Base-by-base conservation (phyloP, 306 rosid genomes). In the Prunus dulcis region DNA sequence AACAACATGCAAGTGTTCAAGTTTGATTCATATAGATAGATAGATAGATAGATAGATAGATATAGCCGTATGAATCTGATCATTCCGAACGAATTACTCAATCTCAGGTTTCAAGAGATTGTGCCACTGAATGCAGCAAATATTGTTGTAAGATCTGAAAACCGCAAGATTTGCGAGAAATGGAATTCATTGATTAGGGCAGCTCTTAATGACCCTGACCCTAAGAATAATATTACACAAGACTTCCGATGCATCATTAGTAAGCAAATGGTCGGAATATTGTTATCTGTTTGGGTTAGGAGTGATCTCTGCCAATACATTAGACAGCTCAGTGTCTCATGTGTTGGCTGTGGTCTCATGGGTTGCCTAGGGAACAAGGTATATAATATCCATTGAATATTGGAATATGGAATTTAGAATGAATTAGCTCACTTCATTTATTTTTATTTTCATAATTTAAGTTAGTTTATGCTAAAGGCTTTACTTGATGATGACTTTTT, bases 291-390 rank as follows among this genome's bases (percentile, higher is more conserved):
- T 61, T 89, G 94, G 94, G 71, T 76, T 58, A 79, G 82, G 64
- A 81, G 67, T 43, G 38, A 86, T 67, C 86, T 87, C 57, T 71
- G 85, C 46, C 89, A 85, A 45, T 82, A 73, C 83, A 86, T 89
- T 53, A 79, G 41, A 75, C 83, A 89, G 86, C 84, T 85, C 82
- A 86, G 84, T 45, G 91, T 89, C 73, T 86, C 91, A 3, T 86
- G 91, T 53, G 79, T 89, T 4, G 94, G 90, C 14, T 87, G 90
- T 76, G 94, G 94, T 50, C 55, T 87, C 57, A 85, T 89, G 89
- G 82, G 90, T 22, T 84, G 88, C 83, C 78, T 89, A 60, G 90
- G 94, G 64, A 87, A 89, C 75, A 89, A 89, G 94, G 94, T 89
- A 20, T 62, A 72, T 74, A 65, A 12, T 13, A 60, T 60, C 65